A percentile compares a stretch with the other conserved stretches of the same genome.
Evolutionary conservation across 805 yeast species (phyloP).

Genomic region (Kluyveromyces wickerhamii): DNA sequence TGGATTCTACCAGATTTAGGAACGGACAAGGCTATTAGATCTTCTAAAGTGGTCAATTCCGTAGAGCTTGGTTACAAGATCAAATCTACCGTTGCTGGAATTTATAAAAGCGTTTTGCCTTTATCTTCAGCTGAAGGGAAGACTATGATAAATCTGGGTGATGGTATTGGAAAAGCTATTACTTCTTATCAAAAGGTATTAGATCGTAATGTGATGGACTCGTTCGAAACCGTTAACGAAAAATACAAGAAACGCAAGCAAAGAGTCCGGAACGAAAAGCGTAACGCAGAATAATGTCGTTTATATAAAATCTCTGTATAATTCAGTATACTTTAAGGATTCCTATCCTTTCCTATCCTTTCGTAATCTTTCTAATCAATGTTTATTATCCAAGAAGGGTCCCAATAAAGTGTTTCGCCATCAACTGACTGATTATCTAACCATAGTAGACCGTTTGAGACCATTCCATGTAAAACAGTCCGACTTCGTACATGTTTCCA

Average conservation of each 20-base stretch:
- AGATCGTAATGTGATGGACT: conserved; percentile 50
- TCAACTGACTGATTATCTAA: conserved; percentile 47
- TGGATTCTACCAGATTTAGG: conserved; percentile 40
- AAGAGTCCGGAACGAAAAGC: conserved; percentile 5
- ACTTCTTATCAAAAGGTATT: conserved; percentile 49
- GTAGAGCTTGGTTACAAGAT: conserved; percentile 49
- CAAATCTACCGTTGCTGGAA: conserved; percentile 44
- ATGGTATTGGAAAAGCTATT: conserved; percentile 62
- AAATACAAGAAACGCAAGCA: conserved; percentile 44
- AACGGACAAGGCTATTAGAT: conserved; percentile 35
- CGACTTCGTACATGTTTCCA: conserved; percentile 65
- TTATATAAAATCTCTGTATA: not conserved
- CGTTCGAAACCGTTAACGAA: conserved; percentile 62
- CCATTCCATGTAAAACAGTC: conserved; percentile 67
- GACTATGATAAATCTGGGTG: conserved; percentile 54
- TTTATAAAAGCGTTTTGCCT: conserved; percentile 37
- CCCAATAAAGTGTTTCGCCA: conserved; percentile 53
- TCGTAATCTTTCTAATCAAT: not conserved
- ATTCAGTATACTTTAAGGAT: too few species aligned
- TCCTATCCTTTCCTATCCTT: too few species aligned
- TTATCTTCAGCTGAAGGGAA: conserved; percentile 19
- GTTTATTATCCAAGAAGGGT: conserved; percentile 58
- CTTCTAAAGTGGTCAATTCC: conserved; percentile 39
- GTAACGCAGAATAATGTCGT: not conserved
- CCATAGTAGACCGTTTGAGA: conserved; percentile 80